Conservation (phyloP, 2,329 filamentous ascomycete genomes). For the Cladosporium oxysporum region DNA sequence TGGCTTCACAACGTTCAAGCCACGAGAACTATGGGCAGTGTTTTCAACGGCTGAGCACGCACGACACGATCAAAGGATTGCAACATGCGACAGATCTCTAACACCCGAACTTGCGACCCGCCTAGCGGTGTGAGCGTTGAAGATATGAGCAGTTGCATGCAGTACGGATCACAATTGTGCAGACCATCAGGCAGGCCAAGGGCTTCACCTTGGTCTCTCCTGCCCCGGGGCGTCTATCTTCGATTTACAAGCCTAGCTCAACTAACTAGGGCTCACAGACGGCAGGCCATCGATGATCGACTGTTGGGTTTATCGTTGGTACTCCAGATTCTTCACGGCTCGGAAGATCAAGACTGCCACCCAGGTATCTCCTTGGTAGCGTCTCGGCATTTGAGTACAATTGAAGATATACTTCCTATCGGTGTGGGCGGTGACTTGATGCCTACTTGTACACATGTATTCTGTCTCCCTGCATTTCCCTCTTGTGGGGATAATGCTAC, state of each 20-base stretch:
- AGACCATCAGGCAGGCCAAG: neutral
- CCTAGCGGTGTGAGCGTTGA: neutral
- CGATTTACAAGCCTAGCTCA: neutral
- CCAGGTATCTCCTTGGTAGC: neutral
- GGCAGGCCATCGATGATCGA: neutral
- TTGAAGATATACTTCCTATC: neutral
- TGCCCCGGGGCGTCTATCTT: neutral
- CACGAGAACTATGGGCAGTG: neutral
- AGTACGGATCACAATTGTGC: neutral
- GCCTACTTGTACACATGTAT: neutral
- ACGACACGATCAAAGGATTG: neutral
- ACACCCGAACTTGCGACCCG: neutral
- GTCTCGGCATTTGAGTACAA: neutral
- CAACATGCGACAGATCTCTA: neutral
- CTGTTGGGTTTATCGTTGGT: neutral
- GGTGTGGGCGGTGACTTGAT: neutral
- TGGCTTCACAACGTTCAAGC: neutral
- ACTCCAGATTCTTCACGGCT: slow-evolving; percentile 1
- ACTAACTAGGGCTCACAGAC: neutral
- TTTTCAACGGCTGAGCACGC: neutral
- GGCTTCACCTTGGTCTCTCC: neutral
- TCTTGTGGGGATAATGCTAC: neutral
- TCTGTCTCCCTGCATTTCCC: neutral
- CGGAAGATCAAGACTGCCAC: neutral
- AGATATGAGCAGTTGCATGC: neutral